A percentile compares a stretch with the other conserved stretches of the same genome.
These are phyloP conservation scores for Breynia disticha DNA, from an alignment of 441 rosid genomes.

Conservation along the genomic window DNA sequence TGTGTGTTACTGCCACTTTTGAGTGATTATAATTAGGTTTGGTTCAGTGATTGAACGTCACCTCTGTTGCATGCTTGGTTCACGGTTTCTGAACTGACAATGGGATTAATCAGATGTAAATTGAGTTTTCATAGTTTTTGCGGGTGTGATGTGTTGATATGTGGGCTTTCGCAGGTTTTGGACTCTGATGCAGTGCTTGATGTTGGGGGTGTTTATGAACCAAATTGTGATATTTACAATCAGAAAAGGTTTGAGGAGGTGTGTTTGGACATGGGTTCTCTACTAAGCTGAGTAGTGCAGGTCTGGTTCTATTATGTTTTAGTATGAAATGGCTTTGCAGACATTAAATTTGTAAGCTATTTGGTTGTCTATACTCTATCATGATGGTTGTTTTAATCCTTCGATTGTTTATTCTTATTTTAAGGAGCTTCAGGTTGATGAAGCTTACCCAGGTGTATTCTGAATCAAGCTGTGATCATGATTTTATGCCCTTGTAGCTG, in stretches of 20 bases:
- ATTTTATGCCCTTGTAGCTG: no score
- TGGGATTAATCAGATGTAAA: no score
- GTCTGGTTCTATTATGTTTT: conserved; percentile 41
- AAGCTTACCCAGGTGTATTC: conserved; percentile 76
- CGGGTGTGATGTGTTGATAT: no score
- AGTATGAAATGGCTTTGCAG: background rate
- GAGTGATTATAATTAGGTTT: no score
- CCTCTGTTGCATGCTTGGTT: no score
- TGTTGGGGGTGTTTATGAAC: conserved; percentile 82
- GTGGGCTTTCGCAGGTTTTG: conserved; percentile 36
- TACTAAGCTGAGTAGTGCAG: conserved; percentile 76
- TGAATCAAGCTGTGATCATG: no score
- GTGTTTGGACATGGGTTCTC: conserved; percentile 74
- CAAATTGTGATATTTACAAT: conserved; percentile 50
- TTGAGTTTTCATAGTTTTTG: no score
- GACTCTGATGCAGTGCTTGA: conserved; percentile 84
- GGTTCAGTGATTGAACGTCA: no score
- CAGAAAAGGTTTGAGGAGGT: conserved; percentile 39
- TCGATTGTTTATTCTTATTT: conserved; percentile 7
- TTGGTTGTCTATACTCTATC: no score
- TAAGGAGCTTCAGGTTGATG: conserved; percentile 63
- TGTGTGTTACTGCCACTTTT: no score
- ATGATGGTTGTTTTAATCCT: background rate
- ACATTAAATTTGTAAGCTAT: background rate
- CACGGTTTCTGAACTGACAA: no score